Conservation (phyloP, 805 yeast species). For the Candida bentonensis region DNA sequence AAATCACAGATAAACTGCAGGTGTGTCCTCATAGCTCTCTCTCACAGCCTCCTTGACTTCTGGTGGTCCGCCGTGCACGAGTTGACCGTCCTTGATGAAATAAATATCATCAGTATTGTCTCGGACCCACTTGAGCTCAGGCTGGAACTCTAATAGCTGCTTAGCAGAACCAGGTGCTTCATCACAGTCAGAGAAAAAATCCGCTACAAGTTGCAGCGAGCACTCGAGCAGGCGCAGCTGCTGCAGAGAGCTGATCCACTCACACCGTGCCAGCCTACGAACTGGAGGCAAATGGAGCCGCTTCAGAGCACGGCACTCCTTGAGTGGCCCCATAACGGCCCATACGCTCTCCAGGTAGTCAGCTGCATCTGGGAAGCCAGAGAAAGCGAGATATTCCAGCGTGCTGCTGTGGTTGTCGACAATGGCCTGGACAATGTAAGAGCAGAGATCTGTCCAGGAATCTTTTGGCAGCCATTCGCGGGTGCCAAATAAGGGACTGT, state of each 20-base stretch:
- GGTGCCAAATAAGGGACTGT: background rate
- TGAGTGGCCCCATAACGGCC: background rate
- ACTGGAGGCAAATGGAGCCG: background rate
- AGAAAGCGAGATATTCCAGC: background rate
- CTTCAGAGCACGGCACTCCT: background rate
- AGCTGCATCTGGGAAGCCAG: background rate
- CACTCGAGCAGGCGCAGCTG: slow-evolving; percentile 1
- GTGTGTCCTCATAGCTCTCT: background rate
- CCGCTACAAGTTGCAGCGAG: background rate
- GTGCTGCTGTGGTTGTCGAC: background rate
- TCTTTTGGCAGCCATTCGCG: background rate
- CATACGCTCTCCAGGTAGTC: background rate
- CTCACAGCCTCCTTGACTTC: background rate
- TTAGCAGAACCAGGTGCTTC: background rate
- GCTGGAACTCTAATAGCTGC: background rate
- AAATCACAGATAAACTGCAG: too few species aligned
- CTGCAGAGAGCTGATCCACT: slow-evolving; percentile 1
- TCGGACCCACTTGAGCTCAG: background rate
- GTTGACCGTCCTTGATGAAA: background rate
- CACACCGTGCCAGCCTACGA: background rate
- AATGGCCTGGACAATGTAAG: background rate
- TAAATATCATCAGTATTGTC: background rate
- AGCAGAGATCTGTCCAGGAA: background rate
- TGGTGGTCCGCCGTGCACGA: background rate
- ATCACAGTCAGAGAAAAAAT: background rate